Conservation (phyloP, 352 stramenopile genomes). For the Elongisporangium undulatum region DNA sequence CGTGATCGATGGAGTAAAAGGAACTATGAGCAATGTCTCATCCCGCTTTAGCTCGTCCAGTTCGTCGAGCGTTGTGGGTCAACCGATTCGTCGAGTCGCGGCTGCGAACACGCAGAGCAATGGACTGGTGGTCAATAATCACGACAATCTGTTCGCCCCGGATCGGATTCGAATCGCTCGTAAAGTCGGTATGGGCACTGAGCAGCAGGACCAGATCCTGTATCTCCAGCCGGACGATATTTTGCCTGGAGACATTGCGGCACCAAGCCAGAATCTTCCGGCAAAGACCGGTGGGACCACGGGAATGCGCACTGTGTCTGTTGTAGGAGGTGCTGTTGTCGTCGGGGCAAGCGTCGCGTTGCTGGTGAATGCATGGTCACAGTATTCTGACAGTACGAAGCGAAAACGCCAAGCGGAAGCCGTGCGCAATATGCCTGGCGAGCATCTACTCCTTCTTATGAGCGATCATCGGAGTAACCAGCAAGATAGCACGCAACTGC, state of each 20-base stretch:
- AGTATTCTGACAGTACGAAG: conserved; percentile 69
- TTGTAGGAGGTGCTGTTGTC: conserved; percentile 73
- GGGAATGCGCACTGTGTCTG: conserved; percentile 49
- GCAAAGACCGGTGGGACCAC: conserved; percentile 2
- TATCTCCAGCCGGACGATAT: conserved; percentile 81
- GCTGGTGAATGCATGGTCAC: conserved; percentile 75
- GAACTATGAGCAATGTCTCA: conserved; percentile 49
- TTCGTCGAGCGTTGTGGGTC: conserved; percentile 54
- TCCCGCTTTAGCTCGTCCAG: conserved; percentile 65
- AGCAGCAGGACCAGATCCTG: conserved; percentile 62
- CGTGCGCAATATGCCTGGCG: conserved; percentile 67
- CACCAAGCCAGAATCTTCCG: conserved; percentile 17
- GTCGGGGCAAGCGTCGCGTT: conserved; percentile 74
- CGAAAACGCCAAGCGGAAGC: conserved; percentile 61
- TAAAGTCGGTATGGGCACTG: conserved; percentile 47
- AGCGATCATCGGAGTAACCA: conserved; percentile 47
- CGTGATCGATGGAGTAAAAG: conserved; percentile 60
- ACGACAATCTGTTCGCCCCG: conserved; percentile 77
- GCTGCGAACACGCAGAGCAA: conserved; percentile 22
- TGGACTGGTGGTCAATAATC: conserved; percentile 65
- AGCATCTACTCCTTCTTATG: conserved; percentile 66
- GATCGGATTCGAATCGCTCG: conserved; percentile 67
- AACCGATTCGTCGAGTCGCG: conserved; percentile 30
- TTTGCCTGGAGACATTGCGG: conserved; percentile 43
- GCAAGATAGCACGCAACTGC: conserved; percentile 19